Percentiles rank a stretch among this genome's conserved stretches.
Evolutionary conservation across 2,329 filamentous ascomycete genomes (phyloP).

Genomic region (Ophiobolus disseminans): DNA sequence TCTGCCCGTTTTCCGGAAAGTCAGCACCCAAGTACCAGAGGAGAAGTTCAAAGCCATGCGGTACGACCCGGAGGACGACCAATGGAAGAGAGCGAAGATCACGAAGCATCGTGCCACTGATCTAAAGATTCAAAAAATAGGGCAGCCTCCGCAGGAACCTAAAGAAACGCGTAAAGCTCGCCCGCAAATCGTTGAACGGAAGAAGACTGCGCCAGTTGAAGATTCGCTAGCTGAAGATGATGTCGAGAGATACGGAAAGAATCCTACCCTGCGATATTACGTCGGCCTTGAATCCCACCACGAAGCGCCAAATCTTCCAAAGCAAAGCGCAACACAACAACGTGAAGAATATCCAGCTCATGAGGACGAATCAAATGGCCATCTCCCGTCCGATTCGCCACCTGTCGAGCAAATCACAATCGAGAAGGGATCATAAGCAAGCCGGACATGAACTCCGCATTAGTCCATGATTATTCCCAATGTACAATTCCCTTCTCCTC

Average conservation of each 20-base stretch:
- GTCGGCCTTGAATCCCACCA: slow-evolving; percentile 9
- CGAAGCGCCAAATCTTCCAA: slow-evolving; percentile 1
- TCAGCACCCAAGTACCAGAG: neutral
- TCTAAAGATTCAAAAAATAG: no score
- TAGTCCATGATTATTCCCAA: no score
- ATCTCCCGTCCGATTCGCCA: neutral
- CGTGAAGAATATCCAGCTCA: no score
- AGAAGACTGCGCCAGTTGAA: neutral
- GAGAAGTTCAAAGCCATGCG: slow-evolving; percentile 4
- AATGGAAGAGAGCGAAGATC: slow-evolving; percentile 2
- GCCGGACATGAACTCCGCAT: no score
- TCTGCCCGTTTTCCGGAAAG: neutral
- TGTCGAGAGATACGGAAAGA: neutral
- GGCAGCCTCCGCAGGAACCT: no score
- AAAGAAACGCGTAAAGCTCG: no score
- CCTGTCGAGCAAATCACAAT: neutral
- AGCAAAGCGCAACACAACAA: neutral
- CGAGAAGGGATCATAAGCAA: neutral
- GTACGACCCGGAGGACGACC: neutral
- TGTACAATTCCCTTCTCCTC: no score
- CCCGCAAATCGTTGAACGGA: neutral
- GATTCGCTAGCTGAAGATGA: neutral
- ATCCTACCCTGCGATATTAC: slow-evolving; percentile 12
- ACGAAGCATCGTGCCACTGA: no score
- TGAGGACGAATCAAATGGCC: no score